Evolutionary conservation across 345 rosid genomes (phyloP).

Genomic region (Citrus inodora): DNA sequence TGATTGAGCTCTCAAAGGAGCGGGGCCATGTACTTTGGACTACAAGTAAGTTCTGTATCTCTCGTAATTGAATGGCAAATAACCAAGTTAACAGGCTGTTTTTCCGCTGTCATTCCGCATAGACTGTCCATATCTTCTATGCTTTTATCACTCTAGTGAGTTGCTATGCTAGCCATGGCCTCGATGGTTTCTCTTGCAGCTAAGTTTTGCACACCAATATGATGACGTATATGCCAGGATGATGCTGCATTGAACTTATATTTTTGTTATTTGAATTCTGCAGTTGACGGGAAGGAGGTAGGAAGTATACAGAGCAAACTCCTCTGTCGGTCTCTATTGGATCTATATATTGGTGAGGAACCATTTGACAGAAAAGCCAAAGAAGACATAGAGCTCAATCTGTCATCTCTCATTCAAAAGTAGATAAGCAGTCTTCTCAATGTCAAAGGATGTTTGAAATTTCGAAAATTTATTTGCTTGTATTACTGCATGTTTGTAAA

Average conservation of each 20-base stretch:
- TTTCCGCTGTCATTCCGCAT: background rate
- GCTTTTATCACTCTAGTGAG: background rate
- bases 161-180: background rate
- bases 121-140: background rate
- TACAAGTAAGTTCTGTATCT: slow-evolving; percentile 39
- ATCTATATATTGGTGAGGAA: slow-evolving; percentile 77
- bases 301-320: slow-evolving; percentile 80
- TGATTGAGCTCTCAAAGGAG: slow-evolving; percentile 68
- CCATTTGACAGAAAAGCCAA: slow-evolving; percentile 75
- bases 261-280: background rate
- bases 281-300: slow-evolving; percentile 76
- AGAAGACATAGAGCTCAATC: slow-evolving; percentile 59
- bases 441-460: background rate
- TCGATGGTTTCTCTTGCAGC: background rate
- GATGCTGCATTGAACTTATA: background rate
- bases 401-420: slow-evolving; percentile 43
- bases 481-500: background rate
- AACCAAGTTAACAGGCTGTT: background rate
- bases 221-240: background rate
- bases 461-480: background rate
- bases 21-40: slow-evolving; percentile 61
- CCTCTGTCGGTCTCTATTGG: slow-evolving; percentile 69
- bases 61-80: background rate
- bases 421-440: background rate
- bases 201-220: background rate